Percentiles rank a stretch among this genome's conserved stretches.
phyloP scores from a whole-genome alignment of 352 stramenopile species.

The Phytophthora podocarpi region DNA sequence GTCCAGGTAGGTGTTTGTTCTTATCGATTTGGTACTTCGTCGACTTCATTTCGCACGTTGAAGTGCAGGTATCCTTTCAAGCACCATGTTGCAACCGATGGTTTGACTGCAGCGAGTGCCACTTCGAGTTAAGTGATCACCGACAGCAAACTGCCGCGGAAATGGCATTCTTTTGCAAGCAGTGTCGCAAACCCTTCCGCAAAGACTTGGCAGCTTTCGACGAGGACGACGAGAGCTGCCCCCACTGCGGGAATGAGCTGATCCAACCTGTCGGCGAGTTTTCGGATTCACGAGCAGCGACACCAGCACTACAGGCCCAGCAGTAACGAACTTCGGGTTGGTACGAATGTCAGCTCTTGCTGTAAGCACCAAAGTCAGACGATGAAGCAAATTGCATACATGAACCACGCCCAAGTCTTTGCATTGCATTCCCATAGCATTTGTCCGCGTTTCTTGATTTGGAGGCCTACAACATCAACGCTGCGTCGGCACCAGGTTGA shows the following conservation, averaged over 20 bases:
- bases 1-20: conserved; percentile 22
- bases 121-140: conserved; percentile 73
- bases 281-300: background rate
- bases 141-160: conserved; percentile 42
- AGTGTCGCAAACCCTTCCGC: conserved; percentile 65
- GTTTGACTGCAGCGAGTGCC: conserved; percentile 83
- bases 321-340: background rate
- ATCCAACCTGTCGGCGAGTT: conserved; percentile 32
- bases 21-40: background rate
- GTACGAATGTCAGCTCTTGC: background rate
- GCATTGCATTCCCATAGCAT: background rate
- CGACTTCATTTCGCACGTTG: background rate
- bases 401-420: background rate
- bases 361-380: background rate
- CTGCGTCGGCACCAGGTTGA: background rate
- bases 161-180: conserved; percentile 74
- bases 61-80: conserved; percentile 60
- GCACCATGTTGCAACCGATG: conserved; percentile 74
- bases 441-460: background rate
- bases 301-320: background rate
- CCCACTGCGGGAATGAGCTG: conserved; percentile 61
- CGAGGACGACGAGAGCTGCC: conserved; percentile 62
- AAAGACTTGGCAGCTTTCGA: conserved; percentile 63
- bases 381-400: too few species aligned
- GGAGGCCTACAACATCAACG: background rate